A percentile compares a stretch with the other conserved stretches of the same genome.
Evolutionary conservation across 176 grass and related monocot genomes (phyloP).

Genomic region (Phoenix roebelenii): DNA sequence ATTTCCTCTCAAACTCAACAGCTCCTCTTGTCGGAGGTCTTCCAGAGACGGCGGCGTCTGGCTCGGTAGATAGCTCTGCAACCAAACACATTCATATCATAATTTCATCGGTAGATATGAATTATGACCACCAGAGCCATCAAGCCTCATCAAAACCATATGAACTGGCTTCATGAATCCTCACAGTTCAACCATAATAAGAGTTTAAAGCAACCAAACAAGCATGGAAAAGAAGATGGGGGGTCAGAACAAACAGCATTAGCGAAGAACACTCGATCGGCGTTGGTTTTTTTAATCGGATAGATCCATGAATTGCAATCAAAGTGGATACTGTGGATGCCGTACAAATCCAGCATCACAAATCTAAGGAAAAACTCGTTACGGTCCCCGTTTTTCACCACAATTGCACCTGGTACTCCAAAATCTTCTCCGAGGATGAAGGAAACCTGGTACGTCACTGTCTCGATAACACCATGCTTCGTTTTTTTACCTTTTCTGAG

Average conservation of each 20-base stretch:
- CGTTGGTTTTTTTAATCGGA: slow-evolving; percentile 50
- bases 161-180: too few species aligned
- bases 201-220: too few species aligned
- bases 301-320: slow-evolving; percentile 97
- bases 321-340: slow-evolving; percentile 51
- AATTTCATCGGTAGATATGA: too few species aligned
- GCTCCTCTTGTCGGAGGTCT: slow-evolving; percentile 58
- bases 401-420: slow-evolving; percentile 56
- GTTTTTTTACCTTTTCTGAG: slow-evolving; percentile 48
- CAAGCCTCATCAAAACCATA: too few species aligned
- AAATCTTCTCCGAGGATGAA: slow-evolving; percentile 43
- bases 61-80: slow-evolving; percentile 59
- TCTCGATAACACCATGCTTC: slow-evolving; percentile 57
- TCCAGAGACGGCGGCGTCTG: slow-evolving; percentile 49
- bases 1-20: slow-evolving; percentile 44
- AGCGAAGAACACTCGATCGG: slow-evolving; percentile 74
- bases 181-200: too few species aligned
- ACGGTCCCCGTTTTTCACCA: slow-evolving; percentile 41
- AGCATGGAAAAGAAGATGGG: not conserved
- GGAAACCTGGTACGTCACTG: slow-evolving; percentile 40
- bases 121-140: too few species aligned
- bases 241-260: slow-evolving; percentile 35
- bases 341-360: slow-evolving; percentile 36
- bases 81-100: too few species aligned
- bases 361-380: slow-evolving; percentile 56